Evolutionary conservation across 2,329 filamentous ascomycete species (phyloP), one percentile per base, ranked within the genome.

Genomic region (Akanthomyces uredinophilus): DNA sequence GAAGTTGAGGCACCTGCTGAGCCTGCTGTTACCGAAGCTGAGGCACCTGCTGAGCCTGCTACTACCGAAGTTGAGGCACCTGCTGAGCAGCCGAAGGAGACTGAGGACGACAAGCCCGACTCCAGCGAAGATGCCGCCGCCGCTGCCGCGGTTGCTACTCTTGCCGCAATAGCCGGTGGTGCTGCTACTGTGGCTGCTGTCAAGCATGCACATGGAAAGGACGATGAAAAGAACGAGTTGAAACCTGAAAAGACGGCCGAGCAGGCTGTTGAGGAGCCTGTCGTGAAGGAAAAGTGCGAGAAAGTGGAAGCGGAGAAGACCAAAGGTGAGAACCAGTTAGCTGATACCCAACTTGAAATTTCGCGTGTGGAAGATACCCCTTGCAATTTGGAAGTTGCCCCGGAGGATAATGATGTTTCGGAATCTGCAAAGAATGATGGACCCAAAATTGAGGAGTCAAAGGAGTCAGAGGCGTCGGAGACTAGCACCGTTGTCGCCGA

Each of bases 291-390:
- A n/a, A 55, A 50, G 27, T 35, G 27, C 18, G 43, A 39, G 20
- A 35, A 61, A 14, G 16, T 50, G 41, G 59, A 54, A 14, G 51
- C n/a, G 41, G 52, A 54, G 65, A 74, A 70, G 60, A 72, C 73
- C 32, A 58, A 64, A 61, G 63, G 54, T 54, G 47, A 61, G 49
- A 60, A 54, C 11, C 37, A 64, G 39, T 16, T 53, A 56, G 49
- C 47, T 54, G 55, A 63, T 59, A 59, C 60, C 60, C 53, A 59
- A 59, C 8, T 53, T 63, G 49, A 59, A 41, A 22, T 55, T 63
- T 47, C 50, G 54, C 49, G 35, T n/a, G 55, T 59, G 47, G 51
- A 54, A 32, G 55, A 63, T 63, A 60, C 55, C 55, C 55, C 61
- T 39, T 52, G 47, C 35, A 52, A 51, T 46, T 53, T 61, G 51